These are phyloP conservation scores for Acidiella bohemica DNA, from an alignment of 495 filamentous ascomycete species.

Conservation along the genomic window DNA sequence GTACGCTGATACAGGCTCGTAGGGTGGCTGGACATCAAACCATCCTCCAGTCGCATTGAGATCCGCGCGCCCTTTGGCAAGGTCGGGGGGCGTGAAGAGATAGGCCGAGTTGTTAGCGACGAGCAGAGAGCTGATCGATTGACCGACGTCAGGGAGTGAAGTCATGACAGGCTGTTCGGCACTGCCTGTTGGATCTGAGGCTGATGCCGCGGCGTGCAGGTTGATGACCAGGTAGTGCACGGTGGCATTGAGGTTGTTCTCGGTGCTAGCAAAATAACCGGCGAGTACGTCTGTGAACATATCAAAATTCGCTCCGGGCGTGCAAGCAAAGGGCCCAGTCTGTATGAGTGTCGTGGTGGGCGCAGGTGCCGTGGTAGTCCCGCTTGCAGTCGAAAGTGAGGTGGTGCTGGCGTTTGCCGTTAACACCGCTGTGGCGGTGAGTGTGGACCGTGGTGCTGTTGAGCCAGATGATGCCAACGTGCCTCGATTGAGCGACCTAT, in stretches of 20 bases:
- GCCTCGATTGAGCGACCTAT: background rate
- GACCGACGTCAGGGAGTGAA: constrained; percentile 14
- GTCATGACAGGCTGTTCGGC: constrained; percentile 20
- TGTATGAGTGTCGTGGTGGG: constrained; percentile 8
- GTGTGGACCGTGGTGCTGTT: background rate
- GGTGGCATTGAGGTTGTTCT: constrained; percentile 34
- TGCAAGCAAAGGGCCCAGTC: constrained; percentile 46
- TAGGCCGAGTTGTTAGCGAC: constrained; percentile 33
- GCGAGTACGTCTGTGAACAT: constrained; percentile 35
- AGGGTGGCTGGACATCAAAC: constrained; percentile 35
- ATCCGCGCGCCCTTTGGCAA: constrained; percentile 38
- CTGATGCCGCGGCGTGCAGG: constrained; percentile 43
- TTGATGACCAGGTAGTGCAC: constrained; percentile 41
- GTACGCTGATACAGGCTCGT: constrained; percentile 40
- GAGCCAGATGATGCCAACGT: background rate
- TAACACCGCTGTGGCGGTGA: background rate
- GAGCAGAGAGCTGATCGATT: constrained; percentile 19
- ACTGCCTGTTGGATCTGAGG: constrained; percentile 29
- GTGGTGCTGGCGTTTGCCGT: background rate
- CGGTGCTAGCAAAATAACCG: constrained; percentile 37
- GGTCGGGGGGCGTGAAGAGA: constrained; percentile 40
- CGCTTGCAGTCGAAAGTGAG: background rate
- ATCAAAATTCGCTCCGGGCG: constrained; percentile 34
- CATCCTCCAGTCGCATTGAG: constrained; percentile 40
- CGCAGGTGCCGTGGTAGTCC: background rate